Evolutionary conservation across 108 stramenopile genomes (phyloP), one percentile per base, ranked within the genome.

Genomic region (Halocafeteria seosinensis): DNA sequence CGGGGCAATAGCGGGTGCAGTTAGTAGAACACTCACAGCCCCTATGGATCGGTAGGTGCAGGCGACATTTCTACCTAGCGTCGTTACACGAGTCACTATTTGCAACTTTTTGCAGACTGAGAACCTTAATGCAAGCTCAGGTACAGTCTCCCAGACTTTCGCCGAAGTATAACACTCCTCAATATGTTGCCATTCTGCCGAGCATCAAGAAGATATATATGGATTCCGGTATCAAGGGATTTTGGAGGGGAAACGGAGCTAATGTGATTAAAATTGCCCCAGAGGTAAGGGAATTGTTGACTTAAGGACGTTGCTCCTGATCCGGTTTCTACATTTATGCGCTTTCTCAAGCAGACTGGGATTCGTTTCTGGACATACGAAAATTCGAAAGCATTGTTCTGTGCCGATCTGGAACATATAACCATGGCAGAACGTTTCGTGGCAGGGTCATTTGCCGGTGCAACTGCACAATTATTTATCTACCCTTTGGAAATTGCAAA

Each of bases 211-310:
- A n/a, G n/a, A n/a, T n/a, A n/a, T n/a, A n/a, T n/a, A n/a, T n/a
- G n/a, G n/a, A n/a, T n/a, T n/a, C n/a, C 62, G 62, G 76, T 52
- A 1, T 34, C 34, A 47, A 5, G 17, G 76, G 68, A 0, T 76
- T 76, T 12, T 77, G 74, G 74, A 64, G 73, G 28, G 76, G 76
- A 3, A 77, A 77, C 65, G 76, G 76, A 8, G 34, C 70, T 25
- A 77, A 77, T 35, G 71, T 72, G 0, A 28, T 77, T 37, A 77
- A 77, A 37, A 76, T 76, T 69, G 73, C 73, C 64, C 76, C 76
- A 24, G 76, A 77, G 66, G 66, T 67, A 8, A 75, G n/a, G n/a
- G n/a, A n/a, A n/a, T n/a, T n/a, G n/a, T n/a, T n/a, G n/a, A n/a
- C n/a, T n/a, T n/a, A n/a, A n/a, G 73, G 1, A 75, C 70, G 3